A percentile compares a stretch with the other conserved stretches of the same genome.
Evolutionary conservation across 2,329 filamentous ascomycete species (phyloP).

Genomic region (Rosellinia necatrix): DNA sequence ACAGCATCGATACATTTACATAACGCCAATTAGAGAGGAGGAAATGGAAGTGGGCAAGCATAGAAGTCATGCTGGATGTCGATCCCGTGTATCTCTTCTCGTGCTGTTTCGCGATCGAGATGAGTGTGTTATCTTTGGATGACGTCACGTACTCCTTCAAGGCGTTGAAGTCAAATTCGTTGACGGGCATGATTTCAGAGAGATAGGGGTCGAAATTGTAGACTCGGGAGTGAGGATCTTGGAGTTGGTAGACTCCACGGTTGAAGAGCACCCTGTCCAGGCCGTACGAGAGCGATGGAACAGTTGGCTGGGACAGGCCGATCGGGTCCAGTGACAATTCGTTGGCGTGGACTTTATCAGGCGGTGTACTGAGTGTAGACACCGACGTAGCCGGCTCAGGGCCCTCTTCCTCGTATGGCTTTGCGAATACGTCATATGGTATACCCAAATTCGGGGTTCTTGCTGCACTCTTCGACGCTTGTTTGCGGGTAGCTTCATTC

Average conservation of each 20-base stretch:
- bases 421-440: background rate
- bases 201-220: conserved; percentile 98
- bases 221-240: conserved; percentile 83
- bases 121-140: conserved; percentile 76
- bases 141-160: conserved; percentile 89
- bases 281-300: conserved; percentile 71
- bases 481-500: background rate
- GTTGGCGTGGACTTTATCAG: conserved; percentile 32
- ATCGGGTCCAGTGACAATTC: conserved; percentile 41
- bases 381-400: background rate
- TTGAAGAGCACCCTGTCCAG: conserved; percentile 95
- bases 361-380: conserved; percentile 17
- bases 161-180: conserved; percentile 89
- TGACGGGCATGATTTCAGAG: conserved; percentile 87
- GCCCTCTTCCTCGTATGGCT: background rate
- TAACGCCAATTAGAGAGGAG: conserved; percentile 83
- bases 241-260: conserved; percentile 86
- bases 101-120: conserved; percentile 67
- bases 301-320: conserved; percentile 41
- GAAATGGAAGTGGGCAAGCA: conserved; percentile 89
- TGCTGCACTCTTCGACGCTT: background rate
- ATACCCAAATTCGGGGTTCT: conserved; percentile 12
- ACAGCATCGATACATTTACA: conserved; percentile 69
- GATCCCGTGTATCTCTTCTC: conserved; percentile 87
- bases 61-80: conserved; percentile 93